Evolutionary conservation across 2,329 filamentous ascomycete genomes (phyloP).

Genomic region (Aspergillus neoniger): DNA sequence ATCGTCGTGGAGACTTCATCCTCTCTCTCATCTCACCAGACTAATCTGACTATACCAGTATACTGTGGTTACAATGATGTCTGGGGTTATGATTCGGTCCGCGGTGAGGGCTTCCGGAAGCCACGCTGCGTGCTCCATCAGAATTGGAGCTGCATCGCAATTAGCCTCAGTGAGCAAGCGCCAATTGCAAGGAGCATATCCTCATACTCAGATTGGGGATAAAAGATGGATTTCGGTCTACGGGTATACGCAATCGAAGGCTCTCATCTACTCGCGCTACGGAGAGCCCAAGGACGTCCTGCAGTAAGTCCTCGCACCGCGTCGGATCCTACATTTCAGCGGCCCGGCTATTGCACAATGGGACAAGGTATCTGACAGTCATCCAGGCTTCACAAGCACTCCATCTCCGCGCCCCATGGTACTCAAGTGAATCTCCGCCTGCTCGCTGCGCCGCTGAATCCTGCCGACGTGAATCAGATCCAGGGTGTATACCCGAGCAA

Average conservation of each 20-base stretch:
- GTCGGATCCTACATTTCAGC: neutral
- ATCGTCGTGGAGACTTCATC: neutral
- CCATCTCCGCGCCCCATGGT: conserved; percentile 56
- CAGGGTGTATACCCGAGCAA: conserved; percentile 93
- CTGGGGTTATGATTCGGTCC: conserved; percentile 27
- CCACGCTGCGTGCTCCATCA: conserved; percentile 16
- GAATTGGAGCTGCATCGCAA: conserved; percentile 16
- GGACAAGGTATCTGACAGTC: neutral
- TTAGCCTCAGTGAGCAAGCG: conserved; percentile 12
- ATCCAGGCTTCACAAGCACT: conserved; percentile 50
- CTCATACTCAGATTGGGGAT: conserved; percentile 21
- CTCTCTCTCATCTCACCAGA: neutral
- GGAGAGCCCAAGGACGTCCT: conserved; percentile 53
- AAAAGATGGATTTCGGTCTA: conserved; percentile 49
- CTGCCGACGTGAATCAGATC: conserved; percentile 96
- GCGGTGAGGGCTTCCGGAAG: conserved; percentile 18
- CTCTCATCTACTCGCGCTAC: conserved; percentile 51
- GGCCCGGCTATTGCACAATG: neutral
- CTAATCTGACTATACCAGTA: neutral
- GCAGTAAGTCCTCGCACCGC: conserved; percentile 30
- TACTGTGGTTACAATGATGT: conserved; percentile 29
- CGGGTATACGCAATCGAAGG: conserved; percentile 53
- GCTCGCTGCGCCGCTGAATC: conserved; percentile 91
- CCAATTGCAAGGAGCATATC: conserved; percentile 15
- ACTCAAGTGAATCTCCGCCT: conserved; percentile 76